Percentiles rank a stretch among this genome's conserved stretches.
phyloP scores from a whole-genome alignment of 495 filamentous ascomycete species.

The Podospora appendiculata region DNA sequence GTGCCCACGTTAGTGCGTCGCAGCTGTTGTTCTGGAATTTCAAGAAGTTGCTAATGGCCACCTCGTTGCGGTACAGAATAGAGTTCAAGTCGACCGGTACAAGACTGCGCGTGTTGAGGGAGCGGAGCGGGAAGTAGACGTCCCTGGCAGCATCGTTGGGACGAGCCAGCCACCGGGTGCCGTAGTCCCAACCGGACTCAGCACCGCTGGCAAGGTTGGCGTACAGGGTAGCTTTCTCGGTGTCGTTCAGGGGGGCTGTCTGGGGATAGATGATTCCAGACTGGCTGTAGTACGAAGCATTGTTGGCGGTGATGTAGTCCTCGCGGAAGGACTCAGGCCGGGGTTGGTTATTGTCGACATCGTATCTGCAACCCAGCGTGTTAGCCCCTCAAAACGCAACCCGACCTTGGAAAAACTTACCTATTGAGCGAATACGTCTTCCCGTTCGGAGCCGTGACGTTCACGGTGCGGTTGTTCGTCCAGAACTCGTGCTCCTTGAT shows the following conservation, averaged over 20 bases:
- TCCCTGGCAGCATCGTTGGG: slow-evolving; percentile 37
- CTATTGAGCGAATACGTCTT: slow-evolving; percentile 32
- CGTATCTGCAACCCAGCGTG: slow-evolving; percentile 22
- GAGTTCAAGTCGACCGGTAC: slow-evolving; percentile 44
- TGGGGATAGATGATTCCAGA: slow-evolving; percentile 43
- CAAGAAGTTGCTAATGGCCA: slow-evolving; percentile 32
- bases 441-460: slow-evolving; percentile 21
- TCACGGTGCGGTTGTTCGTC: slow-evolving; percentile 34
- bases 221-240: slow-evolving; percentile 32
- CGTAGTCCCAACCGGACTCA: slow-evolving; percentile 44
- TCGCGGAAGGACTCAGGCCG: slow-evolving; percentile 43
- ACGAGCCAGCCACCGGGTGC: slow-evolving; percentile 28
- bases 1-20: slow-evolving; percentile 22
- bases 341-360: slow-evolving; percentile 40
- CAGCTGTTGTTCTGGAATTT: slow-evolving; percentile 20
- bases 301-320: slow-evolving; percentile 40
- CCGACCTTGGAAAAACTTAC: slow-evolving; percentile 13
- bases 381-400: not conserved
- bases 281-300: slow-evolving; percentile 34
- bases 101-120: slow-evolving; percentile 31
- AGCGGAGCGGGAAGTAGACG: slow-evolving; percentile 44
- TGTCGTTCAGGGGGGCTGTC: slow-evolving; percentile 26
- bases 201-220: slow-evolving; percentile 41
- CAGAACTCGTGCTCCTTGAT: slow-evolving; percentile 43
- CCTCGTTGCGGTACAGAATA: slow-evolving; percentile 42